These are phyloP conservation scores for Mucor piriformis DNA, from an alignment of 371 early-diverging fungal genomes.

Conservation along the genomic window DNA sequence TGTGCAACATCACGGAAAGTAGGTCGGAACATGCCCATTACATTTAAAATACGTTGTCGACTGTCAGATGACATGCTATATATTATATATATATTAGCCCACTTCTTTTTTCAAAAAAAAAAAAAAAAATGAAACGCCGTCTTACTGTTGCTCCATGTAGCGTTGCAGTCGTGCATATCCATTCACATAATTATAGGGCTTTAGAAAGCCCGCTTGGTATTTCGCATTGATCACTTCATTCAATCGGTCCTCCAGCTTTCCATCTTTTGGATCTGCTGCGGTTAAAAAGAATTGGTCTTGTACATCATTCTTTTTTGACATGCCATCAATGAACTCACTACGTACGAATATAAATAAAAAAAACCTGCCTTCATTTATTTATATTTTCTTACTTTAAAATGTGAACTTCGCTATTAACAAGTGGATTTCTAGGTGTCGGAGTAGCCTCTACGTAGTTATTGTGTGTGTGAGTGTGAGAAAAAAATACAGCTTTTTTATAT, in stretches of 20 bases:
- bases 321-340: constrained; percentile 17
- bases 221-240: constrained; percentile 91
- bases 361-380: not conserved
- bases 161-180: constrained; percentile 85
- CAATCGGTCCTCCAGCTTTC: constrained; percentile 78
- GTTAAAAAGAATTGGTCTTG: constrained; percentile 83
- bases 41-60: constrained; percentile 80
- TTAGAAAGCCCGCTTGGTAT: constrained; percentile 90
- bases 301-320: constrained; percentile 14
- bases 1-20: constrained; percentile 85
- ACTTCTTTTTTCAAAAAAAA: not conserved
- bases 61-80: constrained; percentile 73
- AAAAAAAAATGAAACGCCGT: not conserved
- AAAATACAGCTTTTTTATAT: not conserved
- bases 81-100: no score
- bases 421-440: constrained; percentile 1
- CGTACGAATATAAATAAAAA: not conserved
- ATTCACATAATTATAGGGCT: constrained; percentile 92
- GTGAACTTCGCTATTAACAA: constrained; percentile 6
- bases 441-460: not conserved
- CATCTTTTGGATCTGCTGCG: constrained; percentile 87
- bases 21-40: constrained; percentile 86
- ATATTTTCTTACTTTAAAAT: constrained; percentile 15
- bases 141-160: constrained; percentile 86
- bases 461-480: not conserved